Evolutionary conservation across 2,329 filamentous ascomycete genomes (phyloP).

Genomic region (Colletotrichum aenigma): DNA sequence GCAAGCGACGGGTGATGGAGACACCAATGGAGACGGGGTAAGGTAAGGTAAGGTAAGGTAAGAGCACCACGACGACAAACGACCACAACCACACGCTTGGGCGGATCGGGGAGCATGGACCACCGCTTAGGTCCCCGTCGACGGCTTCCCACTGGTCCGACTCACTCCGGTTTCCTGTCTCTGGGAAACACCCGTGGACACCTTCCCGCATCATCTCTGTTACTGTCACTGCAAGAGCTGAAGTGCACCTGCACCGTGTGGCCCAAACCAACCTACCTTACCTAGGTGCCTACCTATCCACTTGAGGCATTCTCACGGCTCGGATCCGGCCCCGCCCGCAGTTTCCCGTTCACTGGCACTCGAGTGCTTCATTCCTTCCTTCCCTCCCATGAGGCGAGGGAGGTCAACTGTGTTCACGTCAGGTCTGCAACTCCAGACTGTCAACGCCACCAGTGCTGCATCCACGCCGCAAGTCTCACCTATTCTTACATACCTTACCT

Average conservation of each 20-base stretch:
- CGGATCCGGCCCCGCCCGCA: conserved; percentile 1
- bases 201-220: too few species aligned
- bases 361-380: neutral
- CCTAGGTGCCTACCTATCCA: neutral
- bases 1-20: neutral
- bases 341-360: neutral
- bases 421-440: neutral
- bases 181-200: neutral
- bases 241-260: neutral
- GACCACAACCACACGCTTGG: neutral
- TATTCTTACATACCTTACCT: neutral
- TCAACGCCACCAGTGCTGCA: neutral
- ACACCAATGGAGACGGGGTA: neutral
- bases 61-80: neutral
- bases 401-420: neutral
- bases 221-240: neutral
- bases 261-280: neutral
- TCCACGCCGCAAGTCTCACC: neutral
- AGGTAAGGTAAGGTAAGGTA: neutral
- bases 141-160: conserved; percentile 4
- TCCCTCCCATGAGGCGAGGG: neutral
- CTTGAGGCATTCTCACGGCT: neutral
- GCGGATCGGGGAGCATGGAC: conserved; percentile 6
- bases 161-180: conserved; percentile 9
- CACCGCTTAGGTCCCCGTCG: conserved; percentile 12